Evolutionary conservation across 73 alveolate genomes (phyloP).

Genomic region (Tetrahymena elliotti): DNA sequence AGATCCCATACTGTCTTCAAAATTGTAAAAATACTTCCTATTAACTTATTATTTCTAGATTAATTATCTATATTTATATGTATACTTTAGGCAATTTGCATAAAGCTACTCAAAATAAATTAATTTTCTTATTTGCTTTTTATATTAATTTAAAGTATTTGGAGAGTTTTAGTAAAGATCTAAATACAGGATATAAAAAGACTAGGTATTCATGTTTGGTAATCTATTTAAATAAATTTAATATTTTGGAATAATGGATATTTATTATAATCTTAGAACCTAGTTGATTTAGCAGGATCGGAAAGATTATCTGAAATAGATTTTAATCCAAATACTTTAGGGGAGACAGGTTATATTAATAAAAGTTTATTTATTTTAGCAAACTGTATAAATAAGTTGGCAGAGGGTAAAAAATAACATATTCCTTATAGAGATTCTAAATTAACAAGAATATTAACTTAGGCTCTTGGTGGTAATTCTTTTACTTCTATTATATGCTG

Average conservation of each 20-base stretch:
- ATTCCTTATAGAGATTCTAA: slow-evolving; percentile 94
- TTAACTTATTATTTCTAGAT: no score
- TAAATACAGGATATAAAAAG: neutral
- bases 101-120: no score
- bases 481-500: slow-evolving; percentile 81
- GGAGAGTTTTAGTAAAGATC: neutral
- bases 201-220: slow-evolving; percentile 2
- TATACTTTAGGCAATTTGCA: no score
- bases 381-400: slow-evolving; percentile 72
- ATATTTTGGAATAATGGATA: no score
- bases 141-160: neutral
- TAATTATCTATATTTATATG: no score
- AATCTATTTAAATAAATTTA: slow-evolving; percentile 48
- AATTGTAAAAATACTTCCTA: slow-evolving; percentile 1
- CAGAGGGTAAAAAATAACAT: slow-evolving; percentile 61
- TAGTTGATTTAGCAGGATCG: slow-evolving; percentile 94
- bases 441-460: slow-evolving; percentile 72
- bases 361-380: slow-evolving; percentile 76
- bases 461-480: slow-evolving; percentile 93
- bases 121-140: neutral
- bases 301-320: slow-evolving; percentile 78
- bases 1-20: slow-evolving; percentile 92
- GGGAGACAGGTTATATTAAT: slow-evolving; percentile 87
- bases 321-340: slow-evolving; percentile 27
- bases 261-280: slow-evolving; percentile 26